Evolutionary conservation across 78 protist species (phyloP).

Genomic region (Dictyostelium intermedium): DNA sequence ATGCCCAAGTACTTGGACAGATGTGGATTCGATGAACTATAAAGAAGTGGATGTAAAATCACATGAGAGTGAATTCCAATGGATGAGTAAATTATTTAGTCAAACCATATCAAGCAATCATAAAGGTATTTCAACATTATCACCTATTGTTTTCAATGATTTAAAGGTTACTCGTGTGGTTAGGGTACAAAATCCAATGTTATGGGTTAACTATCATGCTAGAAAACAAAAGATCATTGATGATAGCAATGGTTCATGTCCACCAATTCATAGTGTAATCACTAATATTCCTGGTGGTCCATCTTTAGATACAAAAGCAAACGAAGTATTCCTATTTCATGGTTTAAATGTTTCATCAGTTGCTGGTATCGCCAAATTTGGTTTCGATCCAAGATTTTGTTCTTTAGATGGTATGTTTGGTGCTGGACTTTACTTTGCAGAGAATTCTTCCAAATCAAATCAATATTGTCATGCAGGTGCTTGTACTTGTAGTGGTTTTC

Average conservation of each 20-base stretch:
- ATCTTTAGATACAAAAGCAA: slow-evolving; percentile 6
- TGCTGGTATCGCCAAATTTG: slow-evolving; percentile 63
- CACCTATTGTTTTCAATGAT: slow-evolving; percentile 52
- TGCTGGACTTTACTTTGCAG: slow-evolving; percentile 84
- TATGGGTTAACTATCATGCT: slow-evolving; percentile 48
- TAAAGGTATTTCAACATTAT: slow-evolving; percentile 31
- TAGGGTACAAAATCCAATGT: slow-evolving; percentile 40
- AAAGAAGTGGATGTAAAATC: slow-evolving; percentile 46
- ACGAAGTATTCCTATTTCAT: slow-evolving; percentile 51
- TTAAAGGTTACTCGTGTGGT: slow-evolving; percentile 36
- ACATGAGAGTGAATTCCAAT: slow-evolving; percentile 21
- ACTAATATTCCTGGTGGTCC: slow-evolving; percentile 54
- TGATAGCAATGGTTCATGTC: slow-evolving; percentile 10
- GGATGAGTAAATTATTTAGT: slow-evolving; percentile 53
- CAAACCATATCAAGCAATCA: slow-evolving; percentile 26
- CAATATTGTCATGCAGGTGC: slow-evolving; percentile 63
- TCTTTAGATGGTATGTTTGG: slow-evolving; percentile 82
- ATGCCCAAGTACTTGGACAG: slow-evolving; percentile 62
- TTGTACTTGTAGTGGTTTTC: slow-evolving; percentile 62
- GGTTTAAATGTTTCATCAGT: slow-evolving; percentile 54
- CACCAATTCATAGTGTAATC: not conserved
- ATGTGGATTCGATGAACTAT: slow-evolving; percentile 56
- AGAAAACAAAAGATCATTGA: slow-evolving; percentile 51
- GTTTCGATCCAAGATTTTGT: slow-evolving; percentile 78
- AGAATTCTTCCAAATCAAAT: slow-evolving; percentile 74